Conservation (phyloP, 495 filamentous ascomycete species). For the Jackrogersella multiformis region DNA sequence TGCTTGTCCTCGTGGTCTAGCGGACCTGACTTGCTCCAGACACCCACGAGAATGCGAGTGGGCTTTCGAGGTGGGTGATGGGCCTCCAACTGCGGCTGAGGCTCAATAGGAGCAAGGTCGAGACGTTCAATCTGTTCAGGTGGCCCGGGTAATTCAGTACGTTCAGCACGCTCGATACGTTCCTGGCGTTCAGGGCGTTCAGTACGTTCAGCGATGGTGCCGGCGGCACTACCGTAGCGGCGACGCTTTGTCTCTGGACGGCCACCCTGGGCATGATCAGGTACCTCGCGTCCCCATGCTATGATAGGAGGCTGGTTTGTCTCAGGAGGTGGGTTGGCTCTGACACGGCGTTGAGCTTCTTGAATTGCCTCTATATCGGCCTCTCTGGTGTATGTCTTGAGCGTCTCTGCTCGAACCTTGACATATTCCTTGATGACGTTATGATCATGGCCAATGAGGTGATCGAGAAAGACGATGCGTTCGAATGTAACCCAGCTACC, state of each 20-base stretch:
- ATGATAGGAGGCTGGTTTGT: conserved; percentile 47
- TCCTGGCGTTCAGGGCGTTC: conserved; percentile 20
- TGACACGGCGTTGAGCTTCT: conserved; percentile 50
- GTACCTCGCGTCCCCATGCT: conserved; percentile 56
- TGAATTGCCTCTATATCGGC: conserved; percentile 48
- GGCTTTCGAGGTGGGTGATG: conserved; percentile 46
- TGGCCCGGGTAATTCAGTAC: conserved; percentile 7
- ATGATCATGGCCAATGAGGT: conserved; percentile 57
- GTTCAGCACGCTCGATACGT: conserved; percentile 21
- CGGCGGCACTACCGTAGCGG: conserved; percentile 31
- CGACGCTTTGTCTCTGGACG: conserved; percentile 53
- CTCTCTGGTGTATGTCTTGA: conserved; percentile 32
- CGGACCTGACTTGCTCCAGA: conserved; percentile 58
- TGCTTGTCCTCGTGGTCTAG: conserved; percentile 54
- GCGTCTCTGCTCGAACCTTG: conserved; percentile 55
- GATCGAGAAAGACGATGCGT: conserved; percentile 59
- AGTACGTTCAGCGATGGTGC: conserved; percentile 28
- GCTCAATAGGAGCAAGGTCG: conserved; percentile 14
- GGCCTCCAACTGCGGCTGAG: conserved; percentile 30
- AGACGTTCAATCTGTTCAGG: background rate
- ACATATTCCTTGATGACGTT: conserved; percentile 65
- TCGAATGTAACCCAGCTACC: conserved; percentile 66
- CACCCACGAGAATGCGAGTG: conserved; percentile 59
- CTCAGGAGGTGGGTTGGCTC: conserved; percentile 49
- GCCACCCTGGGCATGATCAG: conserved; percentile 46